Evolutionary conservation across 2,329 filamentous ascomycete genomes (phyloP), one percentile per base, ranked within the genome.

Genomic region (Pseudocercospora cruenta): DNA sequence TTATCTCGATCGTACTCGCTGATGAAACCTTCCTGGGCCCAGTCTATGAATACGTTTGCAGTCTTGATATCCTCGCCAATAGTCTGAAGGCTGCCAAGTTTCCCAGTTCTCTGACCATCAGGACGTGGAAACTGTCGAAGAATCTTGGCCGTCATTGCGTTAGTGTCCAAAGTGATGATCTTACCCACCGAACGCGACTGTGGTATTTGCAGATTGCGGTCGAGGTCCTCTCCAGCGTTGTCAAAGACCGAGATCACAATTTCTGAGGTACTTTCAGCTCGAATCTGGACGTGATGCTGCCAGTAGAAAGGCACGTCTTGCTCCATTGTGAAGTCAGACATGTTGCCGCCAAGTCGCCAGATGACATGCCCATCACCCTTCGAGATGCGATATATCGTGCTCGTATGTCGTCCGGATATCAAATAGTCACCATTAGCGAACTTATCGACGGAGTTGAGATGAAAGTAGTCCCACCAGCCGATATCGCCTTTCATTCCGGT

Each of bases 1-100:
- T 84, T 84, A 19, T 81, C 78, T 0, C 75, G 63, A 0, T 76
- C 75, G 68, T 82, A 63, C 58, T 81, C 78, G 77, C 78, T 16
- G 70, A 74, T 43, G 74, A 72, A 2, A 65, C 61, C 65, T 31
- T 66, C 67, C 19, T 72, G 67, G 43, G 77, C 72, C 10, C 86
- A 88, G 67, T 84, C 83, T 36, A 87, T 81, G 31, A 88, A 74
- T 9, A 82, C 80, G 63, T 86, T 67, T 12, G 66, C 53, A 21
- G 53, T 68, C 5, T 51, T n/a, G n/a, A 51, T 8, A 28, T 65
- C 58, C 24, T 59, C 39, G 22, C 66, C 63, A 47, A 68, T 19
- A 14, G 60, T 33, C 49, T 62, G 60, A 9, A 68, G 55, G 22
- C 54, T 68, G 12, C 66, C 66, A 10, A 68, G 59, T 10, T 62